Evolutionary conservation across 2,329 filamentous ascomycete species (phyloP).

Genomic region (Fusarium falciforme): DNA sequence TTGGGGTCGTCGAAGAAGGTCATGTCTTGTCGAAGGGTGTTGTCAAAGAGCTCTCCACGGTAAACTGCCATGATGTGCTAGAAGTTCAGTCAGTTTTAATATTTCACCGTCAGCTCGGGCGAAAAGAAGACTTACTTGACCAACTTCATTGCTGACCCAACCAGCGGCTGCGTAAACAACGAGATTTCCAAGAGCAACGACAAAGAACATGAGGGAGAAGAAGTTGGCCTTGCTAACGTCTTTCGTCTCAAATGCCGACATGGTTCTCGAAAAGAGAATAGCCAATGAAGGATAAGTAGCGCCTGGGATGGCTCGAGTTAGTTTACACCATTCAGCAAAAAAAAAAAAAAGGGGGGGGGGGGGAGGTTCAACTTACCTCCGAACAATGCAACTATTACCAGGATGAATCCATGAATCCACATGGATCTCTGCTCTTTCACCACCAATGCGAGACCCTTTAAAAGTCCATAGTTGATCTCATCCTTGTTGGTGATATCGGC

Average conservation of each 20-base stretch:
- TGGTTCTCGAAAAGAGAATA: conserved; percentile 53
- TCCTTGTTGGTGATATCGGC: conserved; percentile 13
- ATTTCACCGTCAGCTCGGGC: not conserved
- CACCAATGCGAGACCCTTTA: conserved; percentile 46
- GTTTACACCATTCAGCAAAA: not conserved
- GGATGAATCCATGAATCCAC: conserved; percentile 37
- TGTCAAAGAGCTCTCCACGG: conserved; percentile 58
- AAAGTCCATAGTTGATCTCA: conserved; percentile 39
- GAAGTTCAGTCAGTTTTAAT: not conserved
- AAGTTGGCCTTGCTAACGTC: conserved; percentile 58
- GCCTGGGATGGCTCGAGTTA: conserved; percentile 38
- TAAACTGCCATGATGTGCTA: conserved; percentile 50
- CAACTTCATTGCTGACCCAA: conserved; percentile 51
- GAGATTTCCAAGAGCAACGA: conserved; percentile 60
- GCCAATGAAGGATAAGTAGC: conserved; percentile 55
- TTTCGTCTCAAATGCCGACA: conserved; percentile 51
- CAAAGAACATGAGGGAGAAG: conserved; percentile 67
- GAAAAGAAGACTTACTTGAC: conserved; percentile 44
- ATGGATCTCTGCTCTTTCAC: conserved; percentile 46
- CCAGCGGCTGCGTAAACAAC: conserved; percentile 56
- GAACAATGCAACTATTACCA: conserved; percentile 38
- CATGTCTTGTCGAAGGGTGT: conserved; percentile 67
- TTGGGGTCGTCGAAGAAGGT: conserved; percentile 55
- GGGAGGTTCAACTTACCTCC: conserved; percentile 39
- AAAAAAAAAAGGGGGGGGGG: not conserved